Base-by-base conservation (phyloP, 805 yeast species). In the Zygosaccharomyces bisporus region DNA sequence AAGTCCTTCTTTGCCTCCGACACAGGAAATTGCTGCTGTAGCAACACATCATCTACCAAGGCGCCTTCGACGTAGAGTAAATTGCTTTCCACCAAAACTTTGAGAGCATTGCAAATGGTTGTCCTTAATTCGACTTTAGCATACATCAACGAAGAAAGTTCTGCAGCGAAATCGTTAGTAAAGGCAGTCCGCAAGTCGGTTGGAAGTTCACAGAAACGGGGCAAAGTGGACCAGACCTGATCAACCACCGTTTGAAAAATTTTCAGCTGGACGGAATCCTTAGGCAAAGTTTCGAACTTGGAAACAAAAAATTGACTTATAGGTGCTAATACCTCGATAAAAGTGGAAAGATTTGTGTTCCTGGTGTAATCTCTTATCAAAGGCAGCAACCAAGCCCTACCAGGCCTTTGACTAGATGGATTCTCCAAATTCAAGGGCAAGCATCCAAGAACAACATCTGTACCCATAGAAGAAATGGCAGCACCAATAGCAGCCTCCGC, bases 301-400 rank as follows among this genome's bases (percentile, higher is more conserved):
- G 67, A 60, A 38, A 74, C 74, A 55, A 83, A 85, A 45, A 73
- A 68, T 31, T 72, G 71, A 39, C 74, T 74, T 31, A 82, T 64
- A 20, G 98, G 98, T 12, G 84, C 64, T 41, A 93, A 75, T 30
- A 80, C 71, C 17, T 66, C 65, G 46, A 76, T 73, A 66, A 79
- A 93, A 60, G 73, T 86, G 0, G 75, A 69, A 44, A 93, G 70
- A 37, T 75, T 73, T 1, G 97, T 83, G 56, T 79, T 76, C 55
- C 81, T 76, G 20, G 88, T 84, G 57, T 86, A 81, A 57, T 90
- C 97, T 68, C 97, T 83, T 49, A 93, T 74, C 25, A 93, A 63
- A 8, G 99, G 99, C 52, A 93, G 74, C 55, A 93, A 60, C 97
- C 98, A 93, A 36, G 97, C 97, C 61, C 98, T 79, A 36, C 97